Evolutionary conservation across 192 early-diverging fungal genomes (phyloP), one percentile per base, ranked within the genome.

Genomic region (Backusella psychrophila): DNA sequence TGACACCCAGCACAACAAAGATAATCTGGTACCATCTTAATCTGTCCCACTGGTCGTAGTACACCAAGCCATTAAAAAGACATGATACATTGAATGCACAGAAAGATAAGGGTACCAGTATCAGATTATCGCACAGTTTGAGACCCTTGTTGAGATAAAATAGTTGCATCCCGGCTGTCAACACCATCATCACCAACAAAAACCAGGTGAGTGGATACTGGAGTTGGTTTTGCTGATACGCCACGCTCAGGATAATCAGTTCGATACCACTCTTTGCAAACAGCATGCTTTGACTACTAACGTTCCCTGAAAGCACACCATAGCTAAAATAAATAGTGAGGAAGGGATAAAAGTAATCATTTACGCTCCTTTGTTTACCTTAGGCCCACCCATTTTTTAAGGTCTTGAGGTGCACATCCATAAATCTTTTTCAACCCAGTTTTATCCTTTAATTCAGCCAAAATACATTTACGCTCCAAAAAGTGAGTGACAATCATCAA

Each of bases 211-310:
- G 81, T 31, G 91, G 87, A 65, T 88, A 86, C 31, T 88, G 87
- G 68, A 94, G 88, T 74, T 93, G 93, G 75, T 92, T 92, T 74
- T 87, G 63, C 17, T 90, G 83, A 21, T 83, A 73, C 23, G 84
- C 71, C 14, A 90, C 73, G 0, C 89, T 90, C 34, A 93, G 74
- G 3, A 90, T 80, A n/a, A 94, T 72, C 71, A 94, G 81, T 19
- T 93, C 93, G 29, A 93, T 88, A 4, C 92, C 93, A 52, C 91
- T 92, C 74, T 94, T 94, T 63, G 93, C 93, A 80, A 93, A 91
- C 73, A 94, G 74, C 75, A 94, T 73, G 3, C 89, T 90, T 72
- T 94, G 93, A 66, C 90, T 90, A 66, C 90, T 90, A 14, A 94
- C 83, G 67, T 90, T 90, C 19, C 92, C 93, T 33, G 88, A 85